Base-by-base conservation (phyloP, 2,329 filamentous ascomycete genomes). In the Tolypocladium capitatum region DNA sequence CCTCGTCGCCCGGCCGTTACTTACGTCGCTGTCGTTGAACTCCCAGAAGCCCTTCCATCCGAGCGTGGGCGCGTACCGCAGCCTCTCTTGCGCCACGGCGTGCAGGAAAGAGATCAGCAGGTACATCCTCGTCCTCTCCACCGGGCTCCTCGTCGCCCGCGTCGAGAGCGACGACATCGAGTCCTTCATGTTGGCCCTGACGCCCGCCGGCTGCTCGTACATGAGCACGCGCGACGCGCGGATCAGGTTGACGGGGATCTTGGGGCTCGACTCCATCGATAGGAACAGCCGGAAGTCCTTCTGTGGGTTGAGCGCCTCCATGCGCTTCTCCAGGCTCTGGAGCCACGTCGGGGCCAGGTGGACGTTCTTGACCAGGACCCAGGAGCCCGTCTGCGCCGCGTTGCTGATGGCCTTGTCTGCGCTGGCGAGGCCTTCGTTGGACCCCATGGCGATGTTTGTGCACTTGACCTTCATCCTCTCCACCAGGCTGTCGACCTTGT, bases 21-120 rank as follows among this genome's bases (percentile, higher is more conserved):
- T 85, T 79, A 94, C 87, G 68, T 98, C 92, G 57, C 90, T 94
- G 67, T 98, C 94, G 63, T 98, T 98, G 67, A 98, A 98, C 68
- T 98, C 94, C 92, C 94, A 98, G 75, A 96, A 95, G 47, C 89
- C 88, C 72, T 94, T 96, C 92, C 92, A 98, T 51, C 92, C 92
- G 48, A 98, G 73, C 49, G 78, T 91, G 1, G 92, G 94, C 24
- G 91, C 90, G 64, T 98, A 98, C 52, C 92, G 84, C 52, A 98
- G 73, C 57, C 94, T 78, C 66, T 98, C 92, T 65, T 98, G 92
- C 11, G 96, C 82, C 34, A 98, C 90, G 7, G 92, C 94, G 63
- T 98, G 92, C 57, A 98, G 64, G 76, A 98, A 97, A 3, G 86
- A 92, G 34, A 98, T 76, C 44, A 98, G 73, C 43, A 98, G 75